Base-by-base conservation (phyloP, 495 filamentous ascomycete species). In the Rhypophila decipiens region DNA sequence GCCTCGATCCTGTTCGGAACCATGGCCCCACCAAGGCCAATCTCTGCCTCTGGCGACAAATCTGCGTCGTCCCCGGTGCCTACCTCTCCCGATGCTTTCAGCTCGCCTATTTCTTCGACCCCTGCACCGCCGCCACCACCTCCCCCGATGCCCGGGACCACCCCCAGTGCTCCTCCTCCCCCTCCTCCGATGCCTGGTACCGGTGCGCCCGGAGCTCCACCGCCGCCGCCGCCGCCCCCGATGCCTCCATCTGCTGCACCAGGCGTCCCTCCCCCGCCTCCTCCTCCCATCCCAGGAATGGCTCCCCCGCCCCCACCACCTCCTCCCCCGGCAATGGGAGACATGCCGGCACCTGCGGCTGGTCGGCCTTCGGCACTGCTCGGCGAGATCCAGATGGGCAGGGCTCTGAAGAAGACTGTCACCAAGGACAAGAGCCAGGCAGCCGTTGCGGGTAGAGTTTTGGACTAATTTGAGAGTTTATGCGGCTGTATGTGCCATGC, bases 1-100 rank as follows among this genome's bases (percentile, higher is more conserved):
- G 93, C 93, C 15, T 90, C 86, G 29, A 93, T 90, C 50, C 78
- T 98, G 24, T 97, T 98, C 66, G 90, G 93, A 46, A 95, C 91
- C 42, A 98, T 98, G 93, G 93, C 78, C 9, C 93, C 93, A 35
- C 93, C 93, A 18, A 82, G 91, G 42, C 89, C 94, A 27, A 64
- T 96, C 21, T 91, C 87, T 40, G 85, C 87, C 8, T 81, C 85
- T 68, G 88, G 87, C 42, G 80, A 87, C 40, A 84, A 84, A 55
- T 66, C 74, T 34, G 61, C 74, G n/a, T 72, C 51, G 15, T 59
- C 77, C 21, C 47, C 58, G 11, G 68, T 70, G 9, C 68, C 73
- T 19, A 51, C 68, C 48, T 58, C 55, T 19, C 69, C 19, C 61
- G 51, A 39, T 13, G 64, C 74, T 11, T 60, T 67, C 29, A 54